Conservation (phyloP, 306 rosid genomes). For the Acacia acuminata region DNA sequence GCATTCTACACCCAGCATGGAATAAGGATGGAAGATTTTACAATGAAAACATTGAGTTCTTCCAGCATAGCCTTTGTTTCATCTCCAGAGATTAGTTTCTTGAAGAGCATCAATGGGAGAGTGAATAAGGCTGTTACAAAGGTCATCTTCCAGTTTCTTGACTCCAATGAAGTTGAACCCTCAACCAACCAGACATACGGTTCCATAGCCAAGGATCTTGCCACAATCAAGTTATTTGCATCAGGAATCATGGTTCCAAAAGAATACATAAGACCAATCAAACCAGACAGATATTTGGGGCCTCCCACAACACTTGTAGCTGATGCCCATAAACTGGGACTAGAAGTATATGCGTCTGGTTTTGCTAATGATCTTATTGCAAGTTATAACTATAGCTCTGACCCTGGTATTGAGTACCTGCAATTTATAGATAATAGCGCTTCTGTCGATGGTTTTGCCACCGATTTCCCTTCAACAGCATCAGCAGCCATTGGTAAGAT, state of each 20-base stretch:
- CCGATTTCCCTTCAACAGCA: conserved; percentile 82
- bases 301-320: conserved; percentile 59
- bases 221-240: conserved; percentile 58
- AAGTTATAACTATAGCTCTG: conserved; percentile 68
- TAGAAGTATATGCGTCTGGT: conserved; percentile 85
- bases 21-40: conserved; percentile 30
- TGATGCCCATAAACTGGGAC: conserved; percentile 82
- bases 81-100: conserved; percentile 71
- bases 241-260: conserved; percentile 87
- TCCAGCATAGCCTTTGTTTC: conserved; percentile 52
- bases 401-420: conserved; percentile 70
- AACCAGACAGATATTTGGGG: conserved; percentile 51
- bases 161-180: conserved; percentile 51
- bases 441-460: conserved; percentile 77
- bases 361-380: conserved; percentile 63
- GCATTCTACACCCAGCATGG: conserved; percentile 54
- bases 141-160: conserved; percentile 65
- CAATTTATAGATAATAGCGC: conserved; percentile 62
- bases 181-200: conserved; percentile 53
- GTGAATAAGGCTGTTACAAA: conserved; percentile 48
- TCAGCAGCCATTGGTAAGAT: conserved; percentile 75
- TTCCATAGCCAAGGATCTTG: conserved; percentile 53
- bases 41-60: conserved; percentile 30
- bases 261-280: conserved; percentile 65
- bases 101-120: conserved; percentile 54